These are phyloP conservation scores for Xerocomus brunneocitrinus DNA, from an alignment of 768 basidiomycete genomes.

Conservation along the genomic window DNA sequence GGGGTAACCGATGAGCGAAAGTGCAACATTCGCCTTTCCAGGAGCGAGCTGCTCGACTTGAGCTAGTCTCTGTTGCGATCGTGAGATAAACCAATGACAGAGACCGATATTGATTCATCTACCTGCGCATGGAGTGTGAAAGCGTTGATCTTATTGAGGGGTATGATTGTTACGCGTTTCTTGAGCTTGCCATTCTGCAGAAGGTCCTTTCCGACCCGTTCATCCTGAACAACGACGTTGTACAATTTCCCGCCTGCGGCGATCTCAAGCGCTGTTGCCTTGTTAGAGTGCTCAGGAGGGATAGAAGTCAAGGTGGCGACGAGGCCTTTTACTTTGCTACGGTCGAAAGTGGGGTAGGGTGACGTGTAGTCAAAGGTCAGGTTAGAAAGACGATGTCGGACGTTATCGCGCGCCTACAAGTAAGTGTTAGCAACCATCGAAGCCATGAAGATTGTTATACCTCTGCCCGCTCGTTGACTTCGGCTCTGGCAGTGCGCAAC, in stretches of 20 bases:
- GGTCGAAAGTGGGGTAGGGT: constrained; percentile 79
- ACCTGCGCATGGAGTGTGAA: constrained; percentile 50
- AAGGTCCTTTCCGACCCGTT: constrained; percentile 80
- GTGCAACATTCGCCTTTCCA: constrained; percentile 77
- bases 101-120: background rate
- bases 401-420: constrained; percentile 58
- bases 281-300: constrained; percentile 61
- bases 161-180: constrained; percentile 91
- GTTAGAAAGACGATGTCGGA: constrained; percentile 60
- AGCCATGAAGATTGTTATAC: constrained; percentile 35
- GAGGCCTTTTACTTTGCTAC: constrained; percentile 82
- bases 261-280: constrained; percentile 89
- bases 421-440: constrained; percentile 7
- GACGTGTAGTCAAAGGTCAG: constrained; percentile 81
- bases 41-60: constrained; percentile 68
- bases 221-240: constrained; percentile 92
- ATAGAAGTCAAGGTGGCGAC: constrained; percentile 87
- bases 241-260: constrained; percentile 86
- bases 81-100: background rate
- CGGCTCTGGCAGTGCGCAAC: constrained; percentile 47
- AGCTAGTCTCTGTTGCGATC: constrained; percentile 60
- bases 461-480: constrained; percentile 57
- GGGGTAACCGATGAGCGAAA: constrained; percentile 83
- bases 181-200: constrained; percentile 72
- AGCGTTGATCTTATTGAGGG: constrained; percentile 84